Percentiles rank a stretch among this genome's conserved stretches.
Evolutionary conservation across 371 early-diverging fungal species (phyloP).

Genomic region (Lichtheimia hyalospora): DNA sequence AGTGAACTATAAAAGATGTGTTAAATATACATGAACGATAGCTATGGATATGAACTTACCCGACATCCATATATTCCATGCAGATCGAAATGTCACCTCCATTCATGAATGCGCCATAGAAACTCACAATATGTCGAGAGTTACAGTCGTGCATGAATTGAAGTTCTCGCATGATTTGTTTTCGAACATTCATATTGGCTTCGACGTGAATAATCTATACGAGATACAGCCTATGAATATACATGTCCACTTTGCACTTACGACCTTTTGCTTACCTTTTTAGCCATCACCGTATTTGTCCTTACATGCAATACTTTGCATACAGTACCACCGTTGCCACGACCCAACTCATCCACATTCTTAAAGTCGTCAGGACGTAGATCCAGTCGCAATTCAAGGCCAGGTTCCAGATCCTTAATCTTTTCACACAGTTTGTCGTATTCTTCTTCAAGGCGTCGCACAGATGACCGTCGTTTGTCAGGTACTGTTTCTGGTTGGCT

Average conservation of each 20-base stretch:
- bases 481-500: conserved; percentile 8
- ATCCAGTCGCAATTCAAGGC: conserved; percentile 75
- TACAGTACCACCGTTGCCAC: conserved; percentile 88
- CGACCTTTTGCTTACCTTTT: conserved; percentile 62
- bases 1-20: conserved; percentile 53
- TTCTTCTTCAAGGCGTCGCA: conserved; percentile 23
- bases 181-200: conserved; percentile 65
- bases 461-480: conserved; percentile 14
- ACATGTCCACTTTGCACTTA: too few species aligned
- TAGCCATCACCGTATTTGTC: conserved; percentile 82
- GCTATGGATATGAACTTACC: conserved; percentile 36
- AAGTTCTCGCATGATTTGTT: conserved; percentile 86
- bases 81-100: conserved; percentile 85
- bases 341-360: conserved; percentile 77
- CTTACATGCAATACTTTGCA: conserved; percentile 75
- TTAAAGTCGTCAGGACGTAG: conserved; percentile 82
- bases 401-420: conserved; percentile 66
- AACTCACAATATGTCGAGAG: conserved; percentile 84
- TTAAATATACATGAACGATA: too few species aligned
- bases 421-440: conserved; percentile 45
- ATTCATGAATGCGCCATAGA: conserved; percentile 85
- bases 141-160: conserved; percentile 87
- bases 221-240: background rate
- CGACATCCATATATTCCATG: conserved; percentile 91
- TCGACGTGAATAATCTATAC: conserved; percentile 82